Evolutionary conservation across 2,329 filamentous ascomycete genomes (phyloP), one percentile per base, ranked within the genome.

Genomic region (Fusarium heterosporum): DNA sequence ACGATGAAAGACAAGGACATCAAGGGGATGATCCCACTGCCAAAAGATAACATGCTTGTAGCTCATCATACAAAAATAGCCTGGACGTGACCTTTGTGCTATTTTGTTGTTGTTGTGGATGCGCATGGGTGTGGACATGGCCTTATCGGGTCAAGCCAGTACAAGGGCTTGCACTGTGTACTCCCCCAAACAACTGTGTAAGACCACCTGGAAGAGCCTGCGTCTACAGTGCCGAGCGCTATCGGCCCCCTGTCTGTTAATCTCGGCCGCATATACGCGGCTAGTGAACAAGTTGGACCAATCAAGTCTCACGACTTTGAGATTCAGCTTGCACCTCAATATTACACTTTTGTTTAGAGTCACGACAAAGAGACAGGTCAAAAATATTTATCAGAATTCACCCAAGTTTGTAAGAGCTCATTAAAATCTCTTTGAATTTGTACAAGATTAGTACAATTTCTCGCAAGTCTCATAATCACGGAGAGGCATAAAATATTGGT

Each of bases 191-290:
- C 38, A 14, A 73, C 69, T 60, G 70, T 71, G 56, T 41, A 40
- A 39, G 25, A 17, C 38, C 8, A 13, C 28, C 3, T 7, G 16
- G 29, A 14, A n/a, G 6, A 12, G 8, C 1, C 6, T 19, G 11
- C 1, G 7, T n/a, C 38, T 59, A 73, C 70, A 71, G 72, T 73
- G 67, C 40, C 30, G 43, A 34, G 29, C 17, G 17, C 11, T 36
- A 39, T 10, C 7, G 17, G 16, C 38, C 58, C 70, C 64, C 55
- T 72, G 70, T 46, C 39, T 53, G 42, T 69, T 66, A 73, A 73
- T 73, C 70, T 73, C 72, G 70, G 71, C 54, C 64, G 69, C 71
- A 72, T 73, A 65, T 63, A 66, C 66, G 66, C 70, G 62, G 56
- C 71, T 73, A 71, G 66, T 73, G 58, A 70, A 46, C 60, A 41